Evolutionary conservation across 2,329 filamentous ascomycete species (phyloP).

Genomic region (Nemania bipapillata): DNA sequence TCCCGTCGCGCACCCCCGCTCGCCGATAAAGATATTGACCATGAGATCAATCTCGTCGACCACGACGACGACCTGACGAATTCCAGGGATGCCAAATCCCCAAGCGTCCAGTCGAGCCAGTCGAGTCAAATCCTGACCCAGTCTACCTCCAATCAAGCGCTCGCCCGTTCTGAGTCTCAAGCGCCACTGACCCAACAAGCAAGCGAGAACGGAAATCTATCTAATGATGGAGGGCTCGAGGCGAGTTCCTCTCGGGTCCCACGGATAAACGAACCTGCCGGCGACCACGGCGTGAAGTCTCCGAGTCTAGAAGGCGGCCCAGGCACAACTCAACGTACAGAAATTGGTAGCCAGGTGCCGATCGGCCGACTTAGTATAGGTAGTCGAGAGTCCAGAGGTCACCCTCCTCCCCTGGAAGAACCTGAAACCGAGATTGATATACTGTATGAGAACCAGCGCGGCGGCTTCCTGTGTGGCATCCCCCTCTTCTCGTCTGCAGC

Average conservation of each 20-base stretch:
- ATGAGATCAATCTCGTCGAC: slow-evolving; percentile 77
- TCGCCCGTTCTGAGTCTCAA: slow-evolving; percentile 43
- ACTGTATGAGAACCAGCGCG: slow-evolving; percentile 94
- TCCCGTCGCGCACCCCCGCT: slow-evolving; percentile 67
- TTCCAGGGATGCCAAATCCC: slow-evolving; percentile 29
- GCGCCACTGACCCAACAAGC: slow-evolving; percentile 39
- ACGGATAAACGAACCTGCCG: slow-evolving; percentile 26
- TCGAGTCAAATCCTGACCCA: slow-evolving; percentile 31
- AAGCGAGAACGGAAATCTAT: slow-evolving; percentile 25
- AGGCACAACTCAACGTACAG: neutral
- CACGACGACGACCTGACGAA: slow-evolving; percentile 65
- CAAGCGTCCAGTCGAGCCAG: slow-evolving; percentile 37
- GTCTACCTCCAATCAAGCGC: slow-evolving; percentile 39
- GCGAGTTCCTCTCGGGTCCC: slow-evolving; percentile 37
- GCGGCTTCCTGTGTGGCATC: slow-evolving; percentile 86
- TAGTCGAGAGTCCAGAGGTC: slow-evolving; percentile 13
- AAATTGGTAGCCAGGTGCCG: slow-evolving; percentile 19
- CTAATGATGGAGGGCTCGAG: slow-evolving; percentile 30
- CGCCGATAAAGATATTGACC: slow-evolving; percentile 72
- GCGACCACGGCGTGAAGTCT: slow-evolving; percentile 19
- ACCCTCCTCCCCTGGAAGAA: slow-evolving; percentile 39
- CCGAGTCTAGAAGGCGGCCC: slow-evolving; percentile 8
- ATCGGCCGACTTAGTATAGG: neutral
- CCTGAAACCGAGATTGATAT: slow-evolving; percentile 77
- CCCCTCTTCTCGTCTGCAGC: slow-evolving; percentile 89